These are phyloP conservation scores for Pascua sp. DNA, from an alignment of 1,284 basidiomycete species.

Conservation along the genomic window DNA sequence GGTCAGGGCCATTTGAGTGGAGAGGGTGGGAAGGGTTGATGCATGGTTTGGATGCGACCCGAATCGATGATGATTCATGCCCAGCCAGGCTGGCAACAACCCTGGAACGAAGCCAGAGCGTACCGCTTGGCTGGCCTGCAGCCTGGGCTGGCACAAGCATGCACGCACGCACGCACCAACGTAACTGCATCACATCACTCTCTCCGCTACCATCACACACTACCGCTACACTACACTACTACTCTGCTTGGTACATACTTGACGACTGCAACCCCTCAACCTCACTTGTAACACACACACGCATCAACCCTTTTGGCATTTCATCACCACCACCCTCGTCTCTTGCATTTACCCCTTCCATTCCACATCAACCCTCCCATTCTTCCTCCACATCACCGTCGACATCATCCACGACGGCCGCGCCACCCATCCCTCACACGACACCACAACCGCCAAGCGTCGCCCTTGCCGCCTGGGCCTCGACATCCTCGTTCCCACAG, in stretches of 20 bases:
- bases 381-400: not conserved
- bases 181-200: not conserved
- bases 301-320: not conserved
- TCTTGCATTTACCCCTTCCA: not conserved
- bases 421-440: constrained; percentile 1
- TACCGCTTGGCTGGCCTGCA: too few relatives aligned
- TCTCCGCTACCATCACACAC: not conserved
- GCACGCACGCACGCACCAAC: not conserved
- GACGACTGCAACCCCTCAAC: not conserved
- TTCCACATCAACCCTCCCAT: not conserved
- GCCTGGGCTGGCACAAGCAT: too few relatives aligned
- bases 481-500: not conserved
- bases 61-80: too few relatives aligned
- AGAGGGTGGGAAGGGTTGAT: too few relatives aligned
- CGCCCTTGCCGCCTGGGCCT: too few relatives aligned
- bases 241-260: too few relatives aligned
- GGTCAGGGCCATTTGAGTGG: too few relatives aligned
- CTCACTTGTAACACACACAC: not conserved
- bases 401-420: not conserved
- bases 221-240: not conserved
- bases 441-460: too few relatives aligned
- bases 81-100: too few relatives aligned
- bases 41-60: too few relatives aligned
- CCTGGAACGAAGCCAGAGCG: too few relatives aligned
- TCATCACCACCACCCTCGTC: too few relatives aligned